Base-by-base conservation (phyloP, 345 rosid species). In the Populus davidiana region DNA sequence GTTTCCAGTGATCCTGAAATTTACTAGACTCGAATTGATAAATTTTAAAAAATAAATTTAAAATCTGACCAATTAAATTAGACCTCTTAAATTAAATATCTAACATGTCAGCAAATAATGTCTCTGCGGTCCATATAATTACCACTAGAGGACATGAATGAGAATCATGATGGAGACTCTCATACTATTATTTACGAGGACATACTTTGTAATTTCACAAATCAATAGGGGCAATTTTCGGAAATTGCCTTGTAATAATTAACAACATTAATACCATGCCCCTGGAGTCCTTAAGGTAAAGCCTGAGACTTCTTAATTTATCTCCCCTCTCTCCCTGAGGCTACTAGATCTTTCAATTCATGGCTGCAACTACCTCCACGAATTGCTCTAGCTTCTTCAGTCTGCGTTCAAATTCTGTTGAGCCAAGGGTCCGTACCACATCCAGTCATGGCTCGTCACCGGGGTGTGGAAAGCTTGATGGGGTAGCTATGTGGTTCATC, bases 401-500 rank as follows among this genome's bases (percentile, higher is more conserved):
- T 63, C 63, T 70, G 38, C 83, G 87, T 17, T 77, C 90, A 7
- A 83, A n/a, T 14, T 73, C 85, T 3, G 84, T 49, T 8, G 80
- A 80, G 23, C 67, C 74, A 2, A 77, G 80, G 77, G 78, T 81
- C 38, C 83, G 86, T 8, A 5, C 76, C 73, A 11, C 85, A 12
- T 41, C 84, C 6, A 72, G 66, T 72, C 87, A 85, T 4, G 82
- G 86, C 64, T 75, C 85, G 6, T 23, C 82, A n/a, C 70, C 83
- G 4, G 87, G 79, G 23, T 84, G 89, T 17, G 86, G 88, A 2
- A 88, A 86, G 87, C 83, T 88, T 20, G 93, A 90, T 52, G 89
- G 91, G 44, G 85, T 90, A 62, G 91, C 90, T 11, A 85, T 85
- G 86, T 90, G 93, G 93, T 64, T 90, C 81, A 77, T 87, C 70